phyloP scores from a whole-genome alignment of 176 grass and related monocot genomes.

The Metroxylon sagu region DNA sequence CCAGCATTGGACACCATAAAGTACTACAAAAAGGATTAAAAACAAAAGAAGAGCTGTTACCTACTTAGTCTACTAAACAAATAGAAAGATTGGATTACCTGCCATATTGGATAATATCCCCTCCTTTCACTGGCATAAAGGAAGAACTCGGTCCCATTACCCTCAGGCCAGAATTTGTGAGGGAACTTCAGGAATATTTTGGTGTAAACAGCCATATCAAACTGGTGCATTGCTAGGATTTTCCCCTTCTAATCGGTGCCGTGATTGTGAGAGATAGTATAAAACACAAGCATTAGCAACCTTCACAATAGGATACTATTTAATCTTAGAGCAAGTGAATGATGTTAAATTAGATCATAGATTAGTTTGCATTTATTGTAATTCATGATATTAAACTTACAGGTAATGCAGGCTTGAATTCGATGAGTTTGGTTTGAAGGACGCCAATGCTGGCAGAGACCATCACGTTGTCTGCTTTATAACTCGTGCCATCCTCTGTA shows the following conservation, averaged over 20 bases:
- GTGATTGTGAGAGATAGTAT: no score
- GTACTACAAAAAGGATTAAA: no score
- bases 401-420: constrained; percentile 41
- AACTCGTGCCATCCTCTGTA: constrained; percentile 38
- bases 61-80: no score
- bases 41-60: no score
- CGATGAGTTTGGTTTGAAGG: constrained; percentile 53
- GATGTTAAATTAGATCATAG: no score
- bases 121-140: constrained; percentile 43
- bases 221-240: constrained; percentile 39
- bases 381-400: constrained; percentile 7
- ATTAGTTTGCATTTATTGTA: no score
- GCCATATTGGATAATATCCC: constrained; percentile 54
- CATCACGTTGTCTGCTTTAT: constrained; percentile 41
- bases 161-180: constrained; percentile 48
- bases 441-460: constrained; percentile 51
- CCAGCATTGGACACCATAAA: no score
- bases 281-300: no score
- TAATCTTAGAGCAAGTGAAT: no score
- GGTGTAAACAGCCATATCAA: constrained; percentile 63
- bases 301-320: no score
- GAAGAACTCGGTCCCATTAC: constrained; percentile 47
- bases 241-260: constrained; percentile 25
- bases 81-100: constrained; percentile 16
- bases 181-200: constrained; percentile 75